A percentile compares a stretch with the other conserved stretches of the same genome.
phyloP scores from a whole-genome alignment of 371 early-diverging fungal species.

The Haplosporangium sp. region DNA sequence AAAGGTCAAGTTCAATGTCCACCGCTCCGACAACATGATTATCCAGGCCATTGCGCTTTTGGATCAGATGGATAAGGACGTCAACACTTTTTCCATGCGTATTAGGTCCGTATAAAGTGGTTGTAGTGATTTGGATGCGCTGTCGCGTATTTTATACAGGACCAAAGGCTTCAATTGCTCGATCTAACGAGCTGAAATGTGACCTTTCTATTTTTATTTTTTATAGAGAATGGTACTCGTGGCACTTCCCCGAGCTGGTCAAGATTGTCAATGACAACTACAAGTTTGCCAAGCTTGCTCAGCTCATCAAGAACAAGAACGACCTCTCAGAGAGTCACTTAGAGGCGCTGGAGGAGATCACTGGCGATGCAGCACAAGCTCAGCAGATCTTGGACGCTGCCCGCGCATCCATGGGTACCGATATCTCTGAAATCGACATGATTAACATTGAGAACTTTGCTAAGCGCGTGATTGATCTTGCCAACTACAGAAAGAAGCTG shows the following conservation, averaged over 20 bases:
- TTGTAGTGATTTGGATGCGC: no score
- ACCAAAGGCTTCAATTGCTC: no score
- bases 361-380: slow-evolving; percentile 72
- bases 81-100: slow-evolving; percentile 97
- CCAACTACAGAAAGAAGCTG: slow-evolving; percentile 92
- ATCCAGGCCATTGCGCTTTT: slow-evolving; percentile 94
- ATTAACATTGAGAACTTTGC: slow-evolving; percentile 95
- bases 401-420: slow-evolving; percentile 95
- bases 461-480: slow-evolving; percentile 90
- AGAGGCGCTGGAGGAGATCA: slow-evolving; percentile 80
- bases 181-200: no score
- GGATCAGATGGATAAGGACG: slow-evolving; percentile 96
- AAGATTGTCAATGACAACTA: slow-evolving; percentile 95
- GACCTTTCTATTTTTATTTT: background rate
- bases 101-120: slow-evolving; percentile 65
- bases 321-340: slow-evolving; percentile 81
- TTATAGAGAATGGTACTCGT: slow-evolving; percentile 96
- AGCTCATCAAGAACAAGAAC: slow-evolving; percentile 91
- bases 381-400: slow-evolving; percentile 93
- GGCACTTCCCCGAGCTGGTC: slow-evolving; percentile 99
- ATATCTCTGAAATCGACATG: slow-evolving; percentile 93
- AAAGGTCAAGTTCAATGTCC: slow-evolving; percentile 98
- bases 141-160: no score
- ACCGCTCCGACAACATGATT: slow-evolving; percentile 96
- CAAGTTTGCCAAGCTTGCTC: slow-evolving; percentile 89